These are phyloP conservation scores for Triadica sebifera DNA, from an alignment of 345 rosid genomes.

Conservation along the genomic window DNA sequence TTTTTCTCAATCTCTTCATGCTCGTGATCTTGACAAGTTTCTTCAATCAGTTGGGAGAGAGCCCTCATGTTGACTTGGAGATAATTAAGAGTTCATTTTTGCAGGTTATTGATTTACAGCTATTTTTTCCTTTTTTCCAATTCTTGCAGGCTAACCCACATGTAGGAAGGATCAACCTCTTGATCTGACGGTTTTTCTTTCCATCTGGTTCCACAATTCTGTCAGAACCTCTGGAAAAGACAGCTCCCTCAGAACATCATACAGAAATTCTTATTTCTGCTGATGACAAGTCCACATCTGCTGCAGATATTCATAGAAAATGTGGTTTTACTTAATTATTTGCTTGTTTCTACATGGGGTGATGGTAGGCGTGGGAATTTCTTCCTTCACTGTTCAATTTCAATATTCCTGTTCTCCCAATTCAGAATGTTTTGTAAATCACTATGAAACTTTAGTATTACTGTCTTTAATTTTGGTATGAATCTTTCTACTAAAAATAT, in stretches of 20 bases:
- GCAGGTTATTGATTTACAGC: constrained; percentile 10
- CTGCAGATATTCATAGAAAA: constrained; percentile 39
- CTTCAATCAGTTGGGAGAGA: constrained; percentile 67
- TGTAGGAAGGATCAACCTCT: constrained; percentile 96
- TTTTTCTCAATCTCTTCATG: constrained; percentile 51
- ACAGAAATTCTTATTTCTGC: constrained; percentile 28
- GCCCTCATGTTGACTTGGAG: constrained; percentile 71
- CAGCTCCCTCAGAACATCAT: constrained; percentile 32
- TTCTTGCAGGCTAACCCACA: constrained; percentile 60
- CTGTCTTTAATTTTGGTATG: neutral
- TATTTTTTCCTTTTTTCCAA: neutral
- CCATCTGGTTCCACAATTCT: constrained; percentile 55
- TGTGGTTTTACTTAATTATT: neutral
- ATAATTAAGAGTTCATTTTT: constrained; percentile 36
- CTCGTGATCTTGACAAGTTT: constrained; percentile 66
- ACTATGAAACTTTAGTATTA: neutral
- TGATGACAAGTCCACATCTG: constrained; percentile 38
- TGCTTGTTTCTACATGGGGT: neutral
- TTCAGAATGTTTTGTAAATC: neutral
- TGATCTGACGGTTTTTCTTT: constrained; percentile 72
- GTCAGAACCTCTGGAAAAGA: constrained; percentile 47
- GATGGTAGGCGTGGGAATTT: neutral
- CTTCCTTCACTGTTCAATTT: neutral
- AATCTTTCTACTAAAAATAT: too few relatives aligned
- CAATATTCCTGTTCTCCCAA: neutral